A percentile compares a stretch with the other conserved stretches of the same genome.
phyloP scores from a whole-genome alignment of 1,284 basidiomycete species.

The Ganoderma boninense region DNA sequence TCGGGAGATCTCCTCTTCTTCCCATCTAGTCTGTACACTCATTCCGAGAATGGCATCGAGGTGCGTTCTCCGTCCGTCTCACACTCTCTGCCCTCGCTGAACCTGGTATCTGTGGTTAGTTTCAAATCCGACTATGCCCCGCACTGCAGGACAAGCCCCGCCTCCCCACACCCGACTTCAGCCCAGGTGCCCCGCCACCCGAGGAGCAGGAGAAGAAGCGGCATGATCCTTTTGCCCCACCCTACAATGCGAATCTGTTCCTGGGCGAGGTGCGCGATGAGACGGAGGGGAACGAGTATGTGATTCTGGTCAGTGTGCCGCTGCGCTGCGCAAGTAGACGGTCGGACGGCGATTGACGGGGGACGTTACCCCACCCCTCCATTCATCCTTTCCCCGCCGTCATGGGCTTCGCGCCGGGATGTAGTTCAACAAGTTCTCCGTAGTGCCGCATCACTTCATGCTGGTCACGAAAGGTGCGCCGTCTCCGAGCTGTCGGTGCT shows the following conservation, averaged over 20 bases:
- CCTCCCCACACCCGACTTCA: slow-evolving; percentile 56
- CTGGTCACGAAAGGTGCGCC: slow-evolving; percentile 77
- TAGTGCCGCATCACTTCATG: slow-evolving; percentile 84
- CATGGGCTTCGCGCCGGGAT: background rate
- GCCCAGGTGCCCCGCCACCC: slow-evolving; percentile 38
- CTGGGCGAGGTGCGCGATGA: slow-evolving; percentile 77
- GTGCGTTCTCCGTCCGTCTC: slow-evolving; percentile 49
- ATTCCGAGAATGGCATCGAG: slow-evolving; percentile 68
- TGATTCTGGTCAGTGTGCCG: slow-evolving; percentile 70
- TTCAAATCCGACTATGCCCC: slow-evolving; percentile 83
- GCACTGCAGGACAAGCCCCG: slow-evolving; percentile 79
- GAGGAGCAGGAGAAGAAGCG: slow-evolving; percentile 45
- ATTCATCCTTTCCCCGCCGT: background rate
- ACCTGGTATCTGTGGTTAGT: slow-evolving; percentile 53
- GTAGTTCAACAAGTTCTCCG: slow-evolving; percentile 87
- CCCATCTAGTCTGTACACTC: slow-evolving; percentile 69
- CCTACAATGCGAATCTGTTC: slow-evolving; percentile 78
- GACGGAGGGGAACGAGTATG: slow-evolving; percentile 70
- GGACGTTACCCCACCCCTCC: background rate
- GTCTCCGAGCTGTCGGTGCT: slow-evolving; percentile 10
- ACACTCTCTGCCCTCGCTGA: too few species aligned
- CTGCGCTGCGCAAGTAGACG: slow-evolving; percentile 1
- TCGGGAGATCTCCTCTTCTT: slow-evolving; percentile 82
- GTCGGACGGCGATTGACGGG: slow-evolving; percentile 3
- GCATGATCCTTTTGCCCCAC: slow-evolving; percentile 80